Evolutionary conservation across 2,329 filamentous ascomycete genomes (phyloP).

Genomic region (Cyphellophora europaea): DNA sequence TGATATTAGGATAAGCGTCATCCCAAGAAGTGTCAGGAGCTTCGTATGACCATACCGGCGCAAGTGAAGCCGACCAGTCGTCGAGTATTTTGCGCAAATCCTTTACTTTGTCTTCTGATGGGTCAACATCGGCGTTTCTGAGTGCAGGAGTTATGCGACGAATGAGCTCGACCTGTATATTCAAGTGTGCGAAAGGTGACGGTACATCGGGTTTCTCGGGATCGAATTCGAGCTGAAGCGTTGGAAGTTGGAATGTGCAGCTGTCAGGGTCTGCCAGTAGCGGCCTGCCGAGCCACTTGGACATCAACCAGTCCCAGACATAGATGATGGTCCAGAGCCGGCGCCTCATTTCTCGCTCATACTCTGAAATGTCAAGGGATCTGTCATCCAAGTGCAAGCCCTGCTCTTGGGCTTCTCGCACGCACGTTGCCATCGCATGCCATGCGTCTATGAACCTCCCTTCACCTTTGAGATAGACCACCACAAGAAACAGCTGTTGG

Average conservation of each 20-base stretch:
- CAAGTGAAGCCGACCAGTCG: constrained; percentile 35
- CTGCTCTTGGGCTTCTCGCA: constrained; percentile 40
- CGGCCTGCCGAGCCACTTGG: constrained; percentile 33
- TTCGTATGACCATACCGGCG: constrained; percentile 29
- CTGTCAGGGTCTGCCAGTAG: constrained; percentile 34
- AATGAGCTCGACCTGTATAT: constrained; percentile 30
- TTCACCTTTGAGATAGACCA: constrained; percentile 39
- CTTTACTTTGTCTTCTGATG: constrained; percentile 23
- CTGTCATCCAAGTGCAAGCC: constrained; percentile 34
- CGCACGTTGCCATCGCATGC: constrained; percentile 35
- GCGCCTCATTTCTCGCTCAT: constrained; percentile 36
- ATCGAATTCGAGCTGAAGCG: constrained; percentile 25
- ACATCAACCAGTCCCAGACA: constrained; percentile 42
- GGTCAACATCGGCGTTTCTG: constrained; percentile 8
- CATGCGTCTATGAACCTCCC: constrained; percentile 39
- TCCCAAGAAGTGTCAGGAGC: constrained; percentile 36
- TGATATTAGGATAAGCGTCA: constrained; percentile 30
- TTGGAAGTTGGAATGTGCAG: constrained; percentile 31
- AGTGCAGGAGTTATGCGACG: constrained; percentile 20
- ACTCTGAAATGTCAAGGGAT: constrained; percentile 30
- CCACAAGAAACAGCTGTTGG: constrained; percentile 41
- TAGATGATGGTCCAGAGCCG: constrained; percentile 39
- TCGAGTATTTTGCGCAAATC: constrained; percentile 21
- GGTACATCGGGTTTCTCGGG: constrained; percentile 25
- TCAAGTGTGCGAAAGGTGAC: constrained; percentile 36